These are phyloP conservation scores for Pulveroboletus sp. DNA, from an alignment of 768 basidiomycete genomes.

Conservation along the genomic window DNA sequence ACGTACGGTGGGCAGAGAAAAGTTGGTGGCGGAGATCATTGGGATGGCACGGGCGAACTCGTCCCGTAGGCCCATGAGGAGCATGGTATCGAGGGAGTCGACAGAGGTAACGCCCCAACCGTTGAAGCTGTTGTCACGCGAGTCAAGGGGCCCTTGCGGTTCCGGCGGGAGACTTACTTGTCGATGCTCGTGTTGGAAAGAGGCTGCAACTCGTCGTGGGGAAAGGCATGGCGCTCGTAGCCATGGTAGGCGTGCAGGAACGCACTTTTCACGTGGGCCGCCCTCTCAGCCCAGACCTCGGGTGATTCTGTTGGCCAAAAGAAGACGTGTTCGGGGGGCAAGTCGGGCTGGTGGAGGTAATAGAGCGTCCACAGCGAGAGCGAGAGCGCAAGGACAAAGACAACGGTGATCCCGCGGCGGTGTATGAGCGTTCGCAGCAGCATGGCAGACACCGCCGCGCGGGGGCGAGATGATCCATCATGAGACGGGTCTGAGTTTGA, in stretches of 20 bases:
- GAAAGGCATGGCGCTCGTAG: slow-evolving; percentile 58
- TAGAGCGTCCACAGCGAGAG: slow-evolving; percentile 20
- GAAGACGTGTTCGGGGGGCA: slow-evolving; percentile 16
- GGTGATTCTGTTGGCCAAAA: slow-evolving; percentile 29
- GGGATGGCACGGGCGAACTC: slow-evolving; percentile 67
- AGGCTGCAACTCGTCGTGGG: slow-evolving; percentile 61
- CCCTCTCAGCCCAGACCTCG: slow-evolving; percentile 48
- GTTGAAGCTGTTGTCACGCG: slow-evolving; percentile 54
- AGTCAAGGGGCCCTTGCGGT: not conserved
- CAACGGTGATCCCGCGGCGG: no score
- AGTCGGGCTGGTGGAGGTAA: slow-evolving; percentile 9
- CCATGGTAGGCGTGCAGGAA: slow-evolving; percentile 67
- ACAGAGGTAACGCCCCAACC: slow-evolving; percentile 76
- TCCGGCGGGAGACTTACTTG: slow-evolving; percentile 39
- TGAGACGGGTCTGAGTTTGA: slow-evolving; percentile 24
- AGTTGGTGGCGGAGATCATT: slow-evolving; percentile 46
- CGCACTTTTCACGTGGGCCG: slow-evolving; percentile 54
- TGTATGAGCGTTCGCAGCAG: no score
- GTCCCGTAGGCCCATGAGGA: slow-evolving; percentile 69
- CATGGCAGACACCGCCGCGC: slow-evolving; percentile 15
- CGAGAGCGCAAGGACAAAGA: slow-evolving; percentile 10
- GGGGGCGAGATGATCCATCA: no score
- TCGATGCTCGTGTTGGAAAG: slow-evolving; percentile 43
- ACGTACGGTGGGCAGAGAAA: slow-evolving; percentile 43
- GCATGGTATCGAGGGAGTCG: slow-evolving; percentile 84